Base-by-base conservation (phyloP, 2,329 filamentous ascomycete genomes). In the Coniochaeta sp. region DNA sequence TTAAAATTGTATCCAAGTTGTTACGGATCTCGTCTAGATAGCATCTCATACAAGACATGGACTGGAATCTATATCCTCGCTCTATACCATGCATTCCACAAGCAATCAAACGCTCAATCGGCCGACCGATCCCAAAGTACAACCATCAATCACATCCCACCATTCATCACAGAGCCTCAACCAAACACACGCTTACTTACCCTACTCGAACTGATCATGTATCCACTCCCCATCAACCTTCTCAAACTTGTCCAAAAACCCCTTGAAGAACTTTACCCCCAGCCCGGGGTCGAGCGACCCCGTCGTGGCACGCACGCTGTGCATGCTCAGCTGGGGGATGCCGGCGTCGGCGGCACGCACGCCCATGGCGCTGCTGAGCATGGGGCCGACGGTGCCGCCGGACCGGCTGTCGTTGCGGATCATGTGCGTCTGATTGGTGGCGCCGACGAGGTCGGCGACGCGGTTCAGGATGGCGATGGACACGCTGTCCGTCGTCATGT, bases 321-420 rank as follows among this genome's bases (percentile, higher is more conserved):
- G 93, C 93, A 98, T 98, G 70, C 89, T 93, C 67, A 97, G 75
- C 77, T 98, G 93, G 5, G 92, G 88, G 68, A 98, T 88, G 16
- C 93, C 93, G 0, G 90, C 91, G 71, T 98, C 93, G 56, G 95
- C 89, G 0, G 91, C 85, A 58, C 90, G 79, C 61, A 96, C 87
- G 32, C 93, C 93, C 74, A 95, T 89, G 30, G 83, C 84, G 30
- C 88, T 86, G 65, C 87, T 91, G 38, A 96, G 81, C 84, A 93
- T 92, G 0, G 95, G 95, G 0, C 95, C 95, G n/a, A 98, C 92
- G 0, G 95, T 99, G 17, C 95, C 95, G 32, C 95, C 95, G 69
- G 87, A 91, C 59, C 93, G 81, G 10, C 84, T 89, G 74, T 98
- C 95, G 71, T 98, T 99, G 60, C 95, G 81, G 72, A 98, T 98